A percentile compares a stretch with the other conserved stretches of the same genome.
Evolutionary conservation across 805 yeast genomes (phyloP).

Genomic region (Candida endomychidarum): DNA sequence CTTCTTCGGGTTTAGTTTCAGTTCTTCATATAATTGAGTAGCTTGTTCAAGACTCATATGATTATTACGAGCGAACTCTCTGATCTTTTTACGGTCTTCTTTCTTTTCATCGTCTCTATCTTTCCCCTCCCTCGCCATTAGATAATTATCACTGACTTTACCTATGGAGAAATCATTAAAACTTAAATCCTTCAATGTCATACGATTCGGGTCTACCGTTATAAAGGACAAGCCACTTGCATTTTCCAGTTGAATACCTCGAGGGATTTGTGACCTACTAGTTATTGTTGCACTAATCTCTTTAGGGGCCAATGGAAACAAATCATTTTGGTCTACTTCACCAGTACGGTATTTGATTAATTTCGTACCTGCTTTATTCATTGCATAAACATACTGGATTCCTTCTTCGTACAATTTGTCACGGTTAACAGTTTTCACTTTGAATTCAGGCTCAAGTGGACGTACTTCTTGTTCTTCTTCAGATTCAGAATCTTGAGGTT

Average conservation of each 20-base stretch:
- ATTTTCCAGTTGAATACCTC: constrained; percentile 37
- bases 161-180: constrained; percentile 69
- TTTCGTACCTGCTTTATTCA: constrained; percentile 29
- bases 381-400: constrained; percentile 25
- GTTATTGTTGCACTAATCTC: constrained; percentile 32
- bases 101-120: constrained; percentile 23
- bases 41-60: constrained; percentile 33
- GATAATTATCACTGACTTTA: constrained; percentile 55
- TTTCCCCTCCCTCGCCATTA: constrained; percentile 54
- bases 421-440: constrained; percentile 8
- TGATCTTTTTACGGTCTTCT: constrained; percentile 24
- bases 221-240: constrained; percentile 42
- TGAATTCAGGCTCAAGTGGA: neutral
- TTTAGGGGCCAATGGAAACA: constrained; percentile 37
- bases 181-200: constrained; percentile 71
- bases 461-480: constrained; percentile 10
- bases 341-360: constrained; percentile 29
- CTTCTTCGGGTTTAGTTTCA: neutral
- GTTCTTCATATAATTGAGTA: constrained; percentile 4
- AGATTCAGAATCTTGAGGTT: constrained; percentile 4
- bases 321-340: neutral
- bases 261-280: constrained; percentile 33
- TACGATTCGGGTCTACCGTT: constrained; percentile 49
- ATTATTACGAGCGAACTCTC: constrained; percentile 30
- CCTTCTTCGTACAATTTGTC: constrained; percentile 13